Conservation (phyloP, 2,329 filamentous ascomycete genomes). For the Botrytis medusae region DNA sequence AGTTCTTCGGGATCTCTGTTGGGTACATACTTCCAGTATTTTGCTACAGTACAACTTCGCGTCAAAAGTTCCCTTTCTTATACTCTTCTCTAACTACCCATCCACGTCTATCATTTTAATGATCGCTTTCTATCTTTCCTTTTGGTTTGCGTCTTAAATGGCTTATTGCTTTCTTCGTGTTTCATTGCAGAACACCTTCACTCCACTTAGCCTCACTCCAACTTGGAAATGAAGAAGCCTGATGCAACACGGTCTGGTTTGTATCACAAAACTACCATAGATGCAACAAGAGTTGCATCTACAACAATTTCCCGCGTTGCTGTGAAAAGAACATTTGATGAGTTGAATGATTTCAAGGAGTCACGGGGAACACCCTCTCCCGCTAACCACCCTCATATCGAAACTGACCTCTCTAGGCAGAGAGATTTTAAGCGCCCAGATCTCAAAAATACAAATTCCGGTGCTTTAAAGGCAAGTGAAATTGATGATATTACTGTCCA, state of each 20-base stretch:
- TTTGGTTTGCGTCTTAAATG: conserved; percentile 8
- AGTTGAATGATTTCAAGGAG: conserved; percentile 1
- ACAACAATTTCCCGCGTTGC: conserved; percentile 30
- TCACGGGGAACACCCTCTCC: background rate
- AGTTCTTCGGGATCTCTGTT: background rate
- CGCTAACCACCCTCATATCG: background rate
- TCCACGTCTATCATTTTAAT: background rate
- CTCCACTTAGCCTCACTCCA: background rate
- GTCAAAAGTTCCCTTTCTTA: background rate
- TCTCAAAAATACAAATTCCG: conserved; percentile 28
- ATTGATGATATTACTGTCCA: conserved; percentile 44
- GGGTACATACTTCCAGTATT: background rate
- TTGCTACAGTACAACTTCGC: background rate
- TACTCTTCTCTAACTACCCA: background rate
- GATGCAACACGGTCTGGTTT: background rate
- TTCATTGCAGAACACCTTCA: background rate
- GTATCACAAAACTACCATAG: conserved; percentile 33
- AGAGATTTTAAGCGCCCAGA: conserved; percentile 16
- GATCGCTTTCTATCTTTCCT: background rate
- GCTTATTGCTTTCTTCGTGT: background rate
- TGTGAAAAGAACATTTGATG: conserved; percentile 33
- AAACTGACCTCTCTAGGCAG: background rate
- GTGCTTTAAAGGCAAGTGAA: conserved; percentile 45
- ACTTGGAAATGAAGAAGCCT: background rate
- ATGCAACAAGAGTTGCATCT: conserved; percentile 26